Conservation (phyloP, 2,329 filamentous ascomycete genomes). For the Plenodomus tracheiphilus region DNA sequence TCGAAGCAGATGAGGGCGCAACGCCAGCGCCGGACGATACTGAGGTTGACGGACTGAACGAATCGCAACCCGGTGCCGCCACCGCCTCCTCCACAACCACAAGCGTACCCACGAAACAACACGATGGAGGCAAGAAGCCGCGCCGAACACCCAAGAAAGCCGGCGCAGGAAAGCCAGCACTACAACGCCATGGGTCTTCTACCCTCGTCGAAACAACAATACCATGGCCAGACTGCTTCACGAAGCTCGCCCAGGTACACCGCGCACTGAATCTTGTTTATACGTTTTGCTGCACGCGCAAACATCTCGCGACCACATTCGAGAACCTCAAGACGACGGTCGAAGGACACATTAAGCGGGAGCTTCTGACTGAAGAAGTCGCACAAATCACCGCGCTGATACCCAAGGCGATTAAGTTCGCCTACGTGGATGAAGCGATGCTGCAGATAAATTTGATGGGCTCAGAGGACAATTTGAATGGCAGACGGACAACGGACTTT, state of each 20-base stretch:
- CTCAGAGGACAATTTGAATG: conserved; percentile 67
- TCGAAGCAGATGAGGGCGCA: conserved; percentile 16
- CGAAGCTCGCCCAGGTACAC: conserved; percentile 73
- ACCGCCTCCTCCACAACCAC: conserved; percentile 41
- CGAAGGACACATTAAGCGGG: conserved; percentile 75
- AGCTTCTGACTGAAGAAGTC: conserved; percentile 75
- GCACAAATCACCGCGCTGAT: conserved; percentile 78
- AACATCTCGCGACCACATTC: conserved; percentile 89
- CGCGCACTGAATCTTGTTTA: conserved; percentile 88
- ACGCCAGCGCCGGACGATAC: conserved; percentile 9
- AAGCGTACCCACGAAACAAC: conserved; percentile 58
- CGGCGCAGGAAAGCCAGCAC: conserved; percentile 40
- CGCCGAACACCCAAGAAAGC: conserved; percentile 48
- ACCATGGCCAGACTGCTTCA: conserved; percentile 77
- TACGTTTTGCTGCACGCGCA: conserved; percentile 91
- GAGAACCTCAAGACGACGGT: conserved; percentile 85
- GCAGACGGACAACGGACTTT: conserved; percentile 55
- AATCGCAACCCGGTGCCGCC: conserved; percentile 1
- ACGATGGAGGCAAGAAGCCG: conserved; percentile 60
- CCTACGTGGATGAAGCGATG: conserved; percentile 82
- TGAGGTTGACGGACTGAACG: conserved; percentile 10
- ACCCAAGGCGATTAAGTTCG: conserved; percentile 78
- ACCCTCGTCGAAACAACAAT: conserved; percentile 55
- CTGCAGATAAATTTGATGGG: conserved; percentile 79
- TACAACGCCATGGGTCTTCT: conserved; percentile 52